phyloP scores from a whole-genome alignment of 2,329 filamentous ascomycete genomes.

The Paramyrothecium sp. region DNA sequence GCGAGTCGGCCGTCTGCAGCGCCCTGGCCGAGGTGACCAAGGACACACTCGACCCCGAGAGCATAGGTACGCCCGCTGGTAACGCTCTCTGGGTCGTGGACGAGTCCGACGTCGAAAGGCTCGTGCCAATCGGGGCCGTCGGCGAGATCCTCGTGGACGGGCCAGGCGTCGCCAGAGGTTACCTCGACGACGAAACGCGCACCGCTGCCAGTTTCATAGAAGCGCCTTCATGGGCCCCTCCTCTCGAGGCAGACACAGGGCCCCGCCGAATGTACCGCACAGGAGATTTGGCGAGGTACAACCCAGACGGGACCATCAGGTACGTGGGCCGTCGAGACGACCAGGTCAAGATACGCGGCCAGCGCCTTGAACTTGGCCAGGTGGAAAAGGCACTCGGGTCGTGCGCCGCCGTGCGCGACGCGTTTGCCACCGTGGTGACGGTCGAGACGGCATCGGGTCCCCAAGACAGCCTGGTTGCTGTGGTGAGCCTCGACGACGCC shows the following conservation, averaged over 20 bases:
- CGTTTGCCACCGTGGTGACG: background rate
- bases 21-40: constrained; percentile 27
- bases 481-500: background rate
- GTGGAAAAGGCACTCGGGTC: background rate
- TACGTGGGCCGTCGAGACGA: background rate
- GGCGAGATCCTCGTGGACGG: constrained; percentile 27
- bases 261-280: background rate
- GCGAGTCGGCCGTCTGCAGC: background rate
- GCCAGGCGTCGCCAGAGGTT: constrained; percentile 19
- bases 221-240: background rate
- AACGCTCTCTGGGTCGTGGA: constrained; percentile 20
- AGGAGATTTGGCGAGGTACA: background rate
- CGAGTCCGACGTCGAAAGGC: constrained; percentile 12
- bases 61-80: background rate
- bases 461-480: background rate
- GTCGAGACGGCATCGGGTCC: background rate
- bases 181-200: constrained; percentile 13
- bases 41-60: background rate
- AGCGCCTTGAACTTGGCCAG: background rate
- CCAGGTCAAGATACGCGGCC: background rate
- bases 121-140: constrained; percentile 16
- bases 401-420: background rate
- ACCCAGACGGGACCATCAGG: background rate
- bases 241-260: background rate
- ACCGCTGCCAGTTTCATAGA: constrained; percentile 20